These are phyloP conservation scores for Rhizomucor miehei DNA, from an alignment of 371 early-diverging fungal species.

Conservation along the genomic window DNA sequence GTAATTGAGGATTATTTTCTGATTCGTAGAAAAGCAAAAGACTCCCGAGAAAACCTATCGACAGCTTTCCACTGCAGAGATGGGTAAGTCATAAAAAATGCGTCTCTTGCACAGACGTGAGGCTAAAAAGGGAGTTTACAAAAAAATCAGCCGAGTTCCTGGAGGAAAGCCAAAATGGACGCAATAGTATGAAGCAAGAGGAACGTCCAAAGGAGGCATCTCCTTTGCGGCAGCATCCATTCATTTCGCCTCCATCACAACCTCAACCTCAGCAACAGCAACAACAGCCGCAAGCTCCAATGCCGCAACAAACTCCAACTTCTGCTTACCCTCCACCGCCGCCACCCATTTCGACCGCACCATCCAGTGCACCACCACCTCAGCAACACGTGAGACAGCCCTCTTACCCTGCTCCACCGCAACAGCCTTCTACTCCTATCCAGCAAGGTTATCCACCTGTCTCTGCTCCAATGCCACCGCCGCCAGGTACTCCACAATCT, in stretches of 20 bases:
- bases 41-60: constrained; percentile 16
- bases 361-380: background rate
- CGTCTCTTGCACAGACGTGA: background rate
- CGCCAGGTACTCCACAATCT: background rate
- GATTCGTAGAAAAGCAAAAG: background rate
- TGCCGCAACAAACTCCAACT: background rate
- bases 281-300: too few species aligned
- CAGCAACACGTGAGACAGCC: background rate
- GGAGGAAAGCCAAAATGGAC: background rate
- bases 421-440: background rate
- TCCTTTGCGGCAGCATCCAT: background rate
- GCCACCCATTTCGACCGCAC: background rate
- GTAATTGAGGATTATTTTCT: too few species aligned
- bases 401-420: background rate
- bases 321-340: background rate
- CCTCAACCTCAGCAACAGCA: background rate
- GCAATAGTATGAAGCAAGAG: background rate
- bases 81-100: constrained; percentile 13
- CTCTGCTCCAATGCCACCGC: background rate
- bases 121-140: too few species aligned
- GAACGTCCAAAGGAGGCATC: background rate
- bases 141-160: background rate
- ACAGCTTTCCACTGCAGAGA: constrained; percentile 17
- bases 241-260: background rate
- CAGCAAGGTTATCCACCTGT: background rate